These are phyloP conservation scores for Verticillium nubilum DNA, from an alignment of 2,329 filamentous ascomycete species.

Conservation along the genomic window DNA sequence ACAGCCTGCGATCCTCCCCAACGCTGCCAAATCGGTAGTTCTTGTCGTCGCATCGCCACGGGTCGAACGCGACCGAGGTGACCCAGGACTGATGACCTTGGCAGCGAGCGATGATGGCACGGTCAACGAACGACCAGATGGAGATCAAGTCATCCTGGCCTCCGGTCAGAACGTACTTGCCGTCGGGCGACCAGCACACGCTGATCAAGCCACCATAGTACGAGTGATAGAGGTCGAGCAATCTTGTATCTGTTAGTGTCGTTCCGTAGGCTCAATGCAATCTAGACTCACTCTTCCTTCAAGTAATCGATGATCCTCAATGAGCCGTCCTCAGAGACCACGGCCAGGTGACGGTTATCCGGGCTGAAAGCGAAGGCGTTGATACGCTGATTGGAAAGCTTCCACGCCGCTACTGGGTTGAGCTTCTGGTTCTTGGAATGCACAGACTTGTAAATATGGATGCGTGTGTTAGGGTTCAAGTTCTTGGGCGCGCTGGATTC, in stretches of 20 bases:
- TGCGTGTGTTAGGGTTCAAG: constrained; percentile 31
- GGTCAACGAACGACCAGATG: constrained; percentile 88
- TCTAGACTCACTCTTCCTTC: constrained; percentile 66
- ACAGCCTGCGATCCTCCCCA: constrained; percentile 83
- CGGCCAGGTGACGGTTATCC: constrained; percentile 77
- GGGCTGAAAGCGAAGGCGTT: constrained; percentile 92
- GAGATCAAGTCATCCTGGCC: constrained; percentile 95
- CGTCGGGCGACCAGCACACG: constrained; percentile 96
- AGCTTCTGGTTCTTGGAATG: constrained; percentile 89
- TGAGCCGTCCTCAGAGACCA: constrained; percentile 87
- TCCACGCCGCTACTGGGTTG: constrained; percentile 91
- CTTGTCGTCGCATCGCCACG: constrained; percentile 91
- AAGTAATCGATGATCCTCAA: constrained; percentile 89
- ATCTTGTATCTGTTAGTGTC: constrained; percentile 35
- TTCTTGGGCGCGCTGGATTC: constrained; percentile 6
- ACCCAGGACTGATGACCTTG: constrained; percentile 97
- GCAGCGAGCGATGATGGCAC: constrained; percentile 80
- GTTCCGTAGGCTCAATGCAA: neutral
- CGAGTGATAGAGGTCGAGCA: constrained; percentile 81
- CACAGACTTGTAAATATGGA: constrained; percentile 84
- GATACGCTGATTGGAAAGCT: constrained; percentile 82
- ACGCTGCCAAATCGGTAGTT: constrained; percentile 97
- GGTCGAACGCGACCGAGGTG: constrained; percentile 87
- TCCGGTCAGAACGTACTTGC: constrained; percentile 90
- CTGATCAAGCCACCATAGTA: constrained; percentile 93